These are phyloP conservation scores for Gentiana straminea DNA, from an alignment of 257 asterid species.

Conservation along the genomic window DNA sequence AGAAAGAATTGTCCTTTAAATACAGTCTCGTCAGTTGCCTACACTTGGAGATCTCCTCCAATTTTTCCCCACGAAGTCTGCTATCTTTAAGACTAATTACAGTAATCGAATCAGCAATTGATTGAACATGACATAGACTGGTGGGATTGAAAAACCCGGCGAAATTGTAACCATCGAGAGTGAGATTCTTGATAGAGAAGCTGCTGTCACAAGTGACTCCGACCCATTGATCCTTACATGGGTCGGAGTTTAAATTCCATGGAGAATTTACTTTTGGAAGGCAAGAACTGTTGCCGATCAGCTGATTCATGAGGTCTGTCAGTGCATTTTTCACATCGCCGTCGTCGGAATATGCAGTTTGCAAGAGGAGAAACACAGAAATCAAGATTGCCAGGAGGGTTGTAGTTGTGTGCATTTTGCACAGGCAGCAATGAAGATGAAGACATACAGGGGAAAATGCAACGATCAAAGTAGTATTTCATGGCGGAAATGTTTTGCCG, in stretches of 20 bases:
- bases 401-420: neutral
- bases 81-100: conserved; percentile 23
- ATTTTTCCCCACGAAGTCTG: conserved; percentile 21
- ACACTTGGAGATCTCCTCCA: conserved; percentile 37
- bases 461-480: neutral
- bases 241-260: conserved; percentile 39
- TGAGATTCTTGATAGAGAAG: conserved; percentile 18
- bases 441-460: neutral
- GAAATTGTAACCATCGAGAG: conserved; percentile 26
- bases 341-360: conserved; percentile 17
- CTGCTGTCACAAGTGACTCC: conserved; percentile 34
- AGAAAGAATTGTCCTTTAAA: conserved; percentile 28
- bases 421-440: no score
- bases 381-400: conserved; percentile 6
- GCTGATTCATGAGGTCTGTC: conserved; percentile 26
- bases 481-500: conserved; percentile 11
- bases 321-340: conserved; percentile 18
- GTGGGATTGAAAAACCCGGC: conserved; percentile 32
- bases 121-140: conserved; percentile 27
- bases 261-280: conserved; percentile 15
- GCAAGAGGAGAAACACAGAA: conserved; percentile 20
- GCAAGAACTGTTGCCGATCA: conserved; percentile 17
- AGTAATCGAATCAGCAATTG: conserved; percentile 22
- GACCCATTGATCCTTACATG: conserved; percentile 23
- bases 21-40: conserved; percentile 24